Evolutionary conservation across 73 alveolate species (phyloP).

Genomic region (Uronychia binucleata): DNA sequence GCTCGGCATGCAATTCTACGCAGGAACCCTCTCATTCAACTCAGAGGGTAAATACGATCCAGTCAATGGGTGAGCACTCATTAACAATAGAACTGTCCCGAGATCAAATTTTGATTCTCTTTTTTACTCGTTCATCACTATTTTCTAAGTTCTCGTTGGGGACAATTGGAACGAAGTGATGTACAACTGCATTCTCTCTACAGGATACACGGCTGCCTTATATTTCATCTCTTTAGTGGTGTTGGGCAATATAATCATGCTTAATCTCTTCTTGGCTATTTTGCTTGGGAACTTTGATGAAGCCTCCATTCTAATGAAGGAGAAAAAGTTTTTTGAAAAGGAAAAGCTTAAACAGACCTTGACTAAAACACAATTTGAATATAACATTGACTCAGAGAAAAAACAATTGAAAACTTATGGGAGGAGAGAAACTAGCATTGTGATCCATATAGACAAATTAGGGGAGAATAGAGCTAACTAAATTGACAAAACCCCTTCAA

Average conservation of each 20-base stretch:
- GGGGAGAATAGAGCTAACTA: too few species aligned
- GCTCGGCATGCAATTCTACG: conserved; percentile 72
- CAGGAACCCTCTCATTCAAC: too few species aligned
- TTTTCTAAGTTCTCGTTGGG: conserved; percentile 36
- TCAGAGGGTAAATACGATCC: too few species aligned
- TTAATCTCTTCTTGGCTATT: conserved; percentile 37
- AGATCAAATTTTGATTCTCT: conserved; percentile 56
- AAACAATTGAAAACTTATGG: too few species aligned
- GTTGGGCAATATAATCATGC: conserved; percentile 20
- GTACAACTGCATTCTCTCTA: conserved; percentile 15
- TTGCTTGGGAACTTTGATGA: conserved; percentile 20
- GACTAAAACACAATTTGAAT: too few species aligned
- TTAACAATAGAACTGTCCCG: conserved; percentile 30
- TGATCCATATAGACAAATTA: too few species aligned
- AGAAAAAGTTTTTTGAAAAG: too few species aligned
- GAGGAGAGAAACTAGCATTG: too few species aligned
- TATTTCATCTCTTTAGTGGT: conserved; percentile 17
- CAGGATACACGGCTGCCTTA: conserved; percentile 1
- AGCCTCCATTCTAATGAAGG: too few species aligned
- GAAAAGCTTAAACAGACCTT: too few species aligned
- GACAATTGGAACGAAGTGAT: conserved; percentile 50
- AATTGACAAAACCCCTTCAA: too few species aligned
- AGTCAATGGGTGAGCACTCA: background rate
- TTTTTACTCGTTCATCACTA: conserved; percentile 33
- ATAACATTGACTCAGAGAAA: too few species aligned